These are phyloP conservation scores for Aphanocladium album DNA, from an alignment of 2,329 filamentous ascomycete genomes.

Conservation along the genomic window DNA sequence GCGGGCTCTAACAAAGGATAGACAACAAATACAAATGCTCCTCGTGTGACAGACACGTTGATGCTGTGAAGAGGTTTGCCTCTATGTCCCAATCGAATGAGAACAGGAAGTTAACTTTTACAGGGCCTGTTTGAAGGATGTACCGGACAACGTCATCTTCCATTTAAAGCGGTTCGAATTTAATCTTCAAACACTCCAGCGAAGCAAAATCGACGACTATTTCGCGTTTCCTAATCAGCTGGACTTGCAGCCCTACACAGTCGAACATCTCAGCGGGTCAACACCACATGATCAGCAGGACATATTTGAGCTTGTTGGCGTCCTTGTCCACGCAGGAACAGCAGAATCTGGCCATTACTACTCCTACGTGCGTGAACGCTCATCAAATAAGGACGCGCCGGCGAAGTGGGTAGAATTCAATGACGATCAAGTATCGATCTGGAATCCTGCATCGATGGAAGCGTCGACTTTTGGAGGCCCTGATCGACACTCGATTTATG, in stretches of 20 bases:
- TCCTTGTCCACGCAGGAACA: conserved; percentile 88
- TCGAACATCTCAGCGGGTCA: conserved; percentile 71
- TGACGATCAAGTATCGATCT: conserved; percentile 73
- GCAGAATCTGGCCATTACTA: conserved; percentile 97
- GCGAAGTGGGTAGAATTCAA: conserved; percentile 87
- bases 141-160: conserved; percentile 92
- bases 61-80: conserved; percentile 79
- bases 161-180: conserved; percentile 88
- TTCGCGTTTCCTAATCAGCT: conserved; percentile 83
- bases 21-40: conserved; percentile 99
- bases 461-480: conserved; percentile 74
- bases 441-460: conserved; percentile 70
- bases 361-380: conserved; percentile 83
- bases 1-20: conserved; percentile 23
- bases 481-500: conserved; percentile 47
- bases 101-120: conserved; percentile 18
- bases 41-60: conserved; percentile 79
- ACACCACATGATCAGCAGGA: conserved; percentile 56
- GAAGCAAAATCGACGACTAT: conserved; percentile 92
- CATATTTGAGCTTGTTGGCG: conserved; percentile 87
- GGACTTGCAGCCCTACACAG: conserved; percentile 84
- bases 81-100: not conserved
- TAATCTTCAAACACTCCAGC: conserved; percentile 68
- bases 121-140: conserved; percentile 83
- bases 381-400: conserved; percentile 39